Evolutionary conservation across 441 rosid genomes (phyloP), one percentile per base, ranked within the genome.

Genomic region (Brassica balearica): DNA sequence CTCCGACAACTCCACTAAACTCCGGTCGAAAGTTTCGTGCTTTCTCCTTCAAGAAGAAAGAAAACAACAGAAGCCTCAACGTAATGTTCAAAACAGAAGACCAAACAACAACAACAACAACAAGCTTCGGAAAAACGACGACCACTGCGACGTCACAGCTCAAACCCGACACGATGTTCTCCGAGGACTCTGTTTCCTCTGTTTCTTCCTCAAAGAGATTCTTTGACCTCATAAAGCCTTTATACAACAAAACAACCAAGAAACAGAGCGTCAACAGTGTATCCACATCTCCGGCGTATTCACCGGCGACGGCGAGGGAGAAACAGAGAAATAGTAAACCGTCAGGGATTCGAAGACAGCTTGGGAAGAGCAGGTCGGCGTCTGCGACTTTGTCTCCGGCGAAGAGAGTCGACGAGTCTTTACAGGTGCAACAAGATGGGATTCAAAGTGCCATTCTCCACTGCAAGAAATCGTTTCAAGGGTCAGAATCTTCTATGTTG

Each of bases 341-440:
- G 77, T 76, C 29, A 53, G 73, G 68, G 23, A 19, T 55, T 17
- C 22, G 9, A 15, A 84, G 84, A 83, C 90, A 90, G 7, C 83
- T 95, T 59, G 89, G 90, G 10, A 90, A 95, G 83, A 93, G 98
- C 74, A 83, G 87, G 51, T 93, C 97, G 19, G 85, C 87, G 6
- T 83, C 91, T 29, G 82, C 90, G 15, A 8, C 82, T 0, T 19
- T 82, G 70, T 84, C 87, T 17, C 87, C 88, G 82, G 82, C 23
- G 34, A 81, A 61, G 14, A 85, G 86, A 68, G 80, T 84, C 5
- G 90, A 90, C 3, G 90, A 89, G 72, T 86, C 92, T 10, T 77
- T 90, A 56, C 61, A 82, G n/a, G 81, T 84, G 9, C 92, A 88
- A 65, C 81, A 89, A 66, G 95, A 90, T 79, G 90, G 90, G 72